Base-by-base conservation (phyloP, 2,329 filamentous ascomycete genomes). In the Aspergillus tubingensis region DNA sequence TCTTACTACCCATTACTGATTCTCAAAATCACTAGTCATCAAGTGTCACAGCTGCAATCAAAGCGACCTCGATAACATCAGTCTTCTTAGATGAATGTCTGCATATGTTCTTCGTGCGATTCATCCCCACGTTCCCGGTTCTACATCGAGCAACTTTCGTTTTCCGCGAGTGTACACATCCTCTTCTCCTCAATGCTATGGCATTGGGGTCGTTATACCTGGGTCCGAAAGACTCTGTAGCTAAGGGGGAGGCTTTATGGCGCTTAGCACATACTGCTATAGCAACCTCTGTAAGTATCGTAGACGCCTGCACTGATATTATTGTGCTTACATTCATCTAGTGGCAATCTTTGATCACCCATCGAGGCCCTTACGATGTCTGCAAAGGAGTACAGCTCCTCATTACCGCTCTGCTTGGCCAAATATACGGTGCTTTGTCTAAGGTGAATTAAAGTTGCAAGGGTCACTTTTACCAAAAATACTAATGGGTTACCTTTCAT, bases 81-180 rank as follows among this genome's bases (percentile, higher is more conserved):
- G 76, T 79, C 19, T 81, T 81, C 39, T 68, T 81, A 7, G 79
- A 81, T 56, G 77, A 79, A 62, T 80, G 78, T 62, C 65, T 81
- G 15, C 79, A 81, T 59, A 80, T 81, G 77, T 81, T 81, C 66
- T 81, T 81, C 57, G 72, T 73, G 13, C 73, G 77, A 15, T 80
- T 81, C 59, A 79, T 80, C 25, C 79, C 79, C 3, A 80, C 77
- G 1, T 81, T 81, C 57, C 79, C 78, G 5, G 70, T 81, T n/a
- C 64, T 81, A 15, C 78, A 81, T 66, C 70, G 75, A 60, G 73
- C 77, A 32, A 81, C 78, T 0, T 81, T 81, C 25, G 72, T 80
- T 1, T 80, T 80, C 56, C 71, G 75, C 47, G 78, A 81, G 60
- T 80, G 77, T 63, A 76, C 76, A 1, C 77, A 80, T 57, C 73